Evolutionary conservation across 208 protist genomes (phyloP), one percentile per base, ranked within the genome.

Genomic region (Wallacemonas sp.): DNA sequence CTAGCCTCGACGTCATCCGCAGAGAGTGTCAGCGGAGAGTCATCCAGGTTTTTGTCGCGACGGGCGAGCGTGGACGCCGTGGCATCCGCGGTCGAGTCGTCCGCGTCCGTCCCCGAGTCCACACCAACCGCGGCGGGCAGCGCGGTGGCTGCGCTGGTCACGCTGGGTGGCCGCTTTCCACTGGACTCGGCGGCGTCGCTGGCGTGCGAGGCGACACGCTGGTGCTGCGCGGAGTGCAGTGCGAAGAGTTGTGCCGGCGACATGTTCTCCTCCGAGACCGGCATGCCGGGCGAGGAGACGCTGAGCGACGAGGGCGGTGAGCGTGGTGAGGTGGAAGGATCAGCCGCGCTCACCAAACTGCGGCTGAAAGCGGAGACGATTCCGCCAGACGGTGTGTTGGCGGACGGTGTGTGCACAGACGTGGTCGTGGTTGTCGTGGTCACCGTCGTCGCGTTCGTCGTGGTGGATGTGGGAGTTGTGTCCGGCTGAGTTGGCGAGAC

Each of bases 361-460:
- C 9, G 6, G 36, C 36, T 6, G 14, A 41, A 17, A 41, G 36
- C 36, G n/a, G n/a, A n/a, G n/a, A 41, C 9, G 36, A 41, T 14
- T 41, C 9, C 36, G 36, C 36, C 36, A n/a, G n/a, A n/a, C n/a
- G n/a, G n/a, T n/a, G n/a, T n/a, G n/a, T n/a, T n/a, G n/a, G n/a
- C n/a, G n/a, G n/a, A n/a, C n/a, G n/a, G 36, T 41, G 9, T 14
- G 36, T 41, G 14, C 36, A 30, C 8, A 21, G 52, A 41, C 9
- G 52, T 39, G 14, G 30, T 41, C 12, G 52, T 26, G 9, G 52
- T 58, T 11, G 9, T 39, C 52, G 52, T 58, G 8, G 52, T 58
- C 19, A 1, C 27, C 11, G 48, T 33, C 26, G 27, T 34, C 26
- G 48, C 32, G 12, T 4, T 58, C 4, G 52, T 38, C 12, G 52